phyloP scores from a whole-genome alignment of 192 early-diverging fungal species.

The Coemansia sp. region DNA sequence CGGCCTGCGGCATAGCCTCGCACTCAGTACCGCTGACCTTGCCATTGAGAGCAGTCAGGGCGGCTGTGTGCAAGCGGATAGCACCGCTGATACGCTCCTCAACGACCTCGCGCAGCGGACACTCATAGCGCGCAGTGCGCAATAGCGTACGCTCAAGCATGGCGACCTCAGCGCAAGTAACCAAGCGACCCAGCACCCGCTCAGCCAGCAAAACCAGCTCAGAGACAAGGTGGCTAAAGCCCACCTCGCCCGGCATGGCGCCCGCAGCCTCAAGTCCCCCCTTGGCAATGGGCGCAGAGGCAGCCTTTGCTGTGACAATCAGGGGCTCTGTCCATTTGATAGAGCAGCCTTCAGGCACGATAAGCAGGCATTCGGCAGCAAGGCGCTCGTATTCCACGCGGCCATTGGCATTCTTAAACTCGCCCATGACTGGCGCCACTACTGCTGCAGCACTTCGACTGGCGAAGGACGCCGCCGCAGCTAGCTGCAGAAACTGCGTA shows the following conservation, averaged over 20 bases:
- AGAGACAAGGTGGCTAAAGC: conserved; percentile 30
- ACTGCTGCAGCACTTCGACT: background rate
- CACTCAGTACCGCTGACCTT: conserved; percentile 23
- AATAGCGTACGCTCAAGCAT: conserved; percentile 45
- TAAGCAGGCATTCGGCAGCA: conserved; percentile 39
- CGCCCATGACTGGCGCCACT: conserved; percentile 2
- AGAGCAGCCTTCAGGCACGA: conserved; percentile 44
- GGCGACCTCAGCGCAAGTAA: conserved; percentile 21
- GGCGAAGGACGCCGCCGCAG: background rate
- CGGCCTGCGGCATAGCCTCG: conserved; percentile 34
- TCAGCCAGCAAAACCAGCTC: conserved; percentile 33
- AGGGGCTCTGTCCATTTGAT: conserved; percentile 44
- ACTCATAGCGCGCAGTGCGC: conserved; percentile 44
- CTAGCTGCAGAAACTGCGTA: conserved; percentile 43
- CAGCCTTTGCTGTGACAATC: conserved; percentile 7
- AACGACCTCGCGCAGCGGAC: conserved; percentile 47
- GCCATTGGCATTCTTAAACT: conserved; percentile 25
- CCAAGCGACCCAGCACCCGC: conserved; percentile 22
- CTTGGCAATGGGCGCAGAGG: background rate
- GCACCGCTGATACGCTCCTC: conserved; percentile 41
- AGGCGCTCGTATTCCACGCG: conserved; percentile 32
- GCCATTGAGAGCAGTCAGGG: conserved; percentile 18
- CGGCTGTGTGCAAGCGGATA: conserved; percentile 21
- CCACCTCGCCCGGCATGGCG: conserved; percentile 26
- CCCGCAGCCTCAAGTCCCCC: background rate